phyloP scores from a whole-genome alignment of 495 filamentous ascomycete species.

The Penicillium desertorum region DNA sequence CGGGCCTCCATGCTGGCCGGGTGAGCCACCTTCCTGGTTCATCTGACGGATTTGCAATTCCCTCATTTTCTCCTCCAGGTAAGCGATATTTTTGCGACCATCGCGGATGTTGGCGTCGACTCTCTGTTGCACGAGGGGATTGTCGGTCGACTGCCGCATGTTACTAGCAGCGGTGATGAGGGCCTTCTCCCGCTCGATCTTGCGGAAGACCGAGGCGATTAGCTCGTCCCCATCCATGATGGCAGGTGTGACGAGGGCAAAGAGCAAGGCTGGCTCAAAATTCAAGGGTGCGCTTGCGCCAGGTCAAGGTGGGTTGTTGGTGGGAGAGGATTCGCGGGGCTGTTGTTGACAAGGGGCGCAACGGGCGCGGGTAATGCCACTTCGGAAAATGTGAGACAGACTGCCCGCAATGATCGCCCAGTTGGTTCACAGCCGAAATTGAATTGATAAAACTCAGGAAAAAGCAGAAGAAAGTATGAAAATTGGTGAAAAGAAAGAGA shows the following conservation, averaged over 20 bases:
- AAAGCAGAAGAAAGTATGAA: neutral
- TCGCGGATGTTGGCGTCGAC: slow-evolving; percentile 92
- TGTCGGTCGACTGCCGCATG: slow-evolving; percentile 94
- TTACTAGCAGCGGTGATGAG: slow-evolving; percentile 90
- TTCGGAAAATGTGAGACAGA: slow-evolving; percentile 33
- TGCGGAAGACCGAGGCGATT: slow-evolving; percentile 83
- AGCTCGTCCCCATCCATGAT: slow-evolving; percentile 67
- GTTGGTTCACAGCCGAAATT: neutral
- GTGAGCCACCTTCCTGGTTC: slow-evolving; percentile 53
- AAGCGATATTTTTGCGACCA: slow-evolving; percentile 86
- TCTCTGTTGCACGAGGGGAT: slow-evolving; percentile 81
- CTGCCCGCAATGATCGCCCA: slow-evolving; percentile 11
- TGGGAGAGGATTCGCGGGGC: slow-evolving; percentile 40
- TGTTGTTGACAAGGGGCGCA: slow-evolving; percentile 43
- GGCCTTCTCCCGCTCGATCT: slow-evolving; percentile 97
- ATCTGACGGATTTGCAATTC: slow-evolving; percentile 82
- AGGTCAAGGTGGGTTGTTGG: slow-evolving; percentile 21
- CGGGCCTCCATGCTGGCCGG: slow-evolving; percentile 44
- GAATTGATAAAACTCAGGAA: too few species aligned
- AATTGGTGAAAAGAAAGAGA: neutral
- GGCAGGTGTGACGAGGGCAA: slow-evolving; percentile 23
- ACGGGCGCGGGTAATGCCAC: slow-evolving; percentile 36
- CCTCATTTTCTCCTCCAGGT: slow-evolving; percentile 84
- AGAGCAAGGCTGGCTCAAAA: slow-evolving; percentile 11
- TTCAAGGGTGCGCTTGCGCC: slow-evolving; percentile 10